These are phyloP conservation scores for Botryotinia globosa DNA, from an alignment of 2,329 filamentous ascomycete genomes.

Conservation along the genomic window DNA sequence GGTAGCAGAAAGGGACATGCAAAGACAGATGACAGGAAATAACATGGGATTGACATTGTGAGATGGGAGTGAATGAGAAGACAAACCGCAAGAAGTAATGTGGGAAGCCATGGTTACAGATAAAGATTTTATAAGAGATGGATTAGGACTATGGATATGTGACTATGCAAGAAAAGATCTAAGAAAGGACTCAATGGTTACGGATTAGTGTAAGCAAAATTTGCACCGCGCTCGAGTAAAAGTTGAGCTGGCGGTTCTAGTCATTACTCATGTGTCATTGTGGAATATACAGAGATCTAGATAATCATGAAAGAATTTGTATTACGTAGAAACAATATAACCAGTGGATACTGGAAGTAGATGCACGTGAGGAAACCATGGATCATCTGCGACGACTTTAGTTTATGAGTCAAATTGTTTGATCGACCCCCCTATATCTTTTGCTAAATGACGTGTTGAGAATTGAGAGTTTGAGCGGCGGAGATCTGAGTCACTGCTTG, in stretches of 20 bases:
- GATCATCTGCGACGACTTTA: not conserved
- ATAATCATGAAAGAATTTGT: not conserved
- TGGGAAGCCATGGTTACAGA: not conserved
- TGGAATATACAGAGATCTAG: too few relatives aligned
- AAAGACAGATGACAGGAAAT: fast-evolving
- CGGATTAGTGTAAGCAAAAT: not conserved
- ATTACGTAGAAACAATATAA: not conserved
- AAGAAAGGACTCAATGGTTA: fast-evolving
- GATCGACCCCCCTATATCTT: not conserved
- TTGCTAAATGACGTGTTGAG: not conserved
- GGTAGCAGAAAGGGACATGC: not conserved
- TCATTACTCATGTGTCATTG: too few relatives aligned
- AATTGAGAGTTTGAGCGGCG: not conserved
- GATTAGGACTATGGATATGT: not conserved
- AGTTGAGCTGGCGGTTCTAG: fast-evolving
- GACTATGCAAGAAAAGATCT: not conserved
- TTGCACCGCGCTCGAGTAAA: too few relatives aligned
- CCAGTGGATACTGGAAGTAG: not conserved
- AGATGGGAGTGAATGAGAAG: fast-evolving
- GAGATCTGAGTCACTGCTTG: not conserved
- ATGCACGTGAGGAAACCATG: not conserved
- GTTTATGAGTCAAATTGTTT: not conserved
- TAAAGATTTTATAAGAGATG: not conserved
- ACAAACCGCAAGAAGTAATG: fast-evolving
- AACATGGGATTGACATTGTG: not conserved